Evolutionary conservation across 164 flowering plant genomes (phyloP).

Genomic region (Buxus sempervirens): DNA sequence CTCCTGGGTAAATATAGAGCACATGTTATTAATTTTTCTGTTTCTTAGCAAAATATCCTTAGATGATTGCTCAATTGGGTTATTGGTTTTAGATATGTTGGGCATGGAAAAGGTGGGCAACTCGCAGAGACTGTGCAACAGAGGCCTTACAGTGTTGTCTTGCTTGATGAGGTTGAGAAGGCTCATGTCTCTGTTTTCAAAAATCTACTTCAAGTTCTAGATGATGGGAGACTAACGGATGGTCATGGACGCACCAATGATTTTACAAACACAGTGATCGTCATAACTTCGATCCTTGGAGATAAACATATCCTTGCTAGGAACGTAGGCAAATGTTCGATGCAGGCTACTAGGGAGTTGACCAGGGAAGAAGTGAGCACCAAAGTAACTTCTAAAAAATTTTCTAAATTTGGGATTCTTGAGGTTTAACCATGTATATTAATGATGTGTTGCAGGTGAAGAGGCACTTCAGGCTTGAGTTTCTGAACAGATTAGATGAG

Average conservation of each 20-base stretch:
- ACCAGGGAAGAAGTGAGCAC: conserved; percentile 64
- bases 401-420: neutral
- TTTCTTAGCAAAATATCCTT: no score
- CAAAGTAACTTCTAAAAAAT: no score
- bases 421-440: neutral
- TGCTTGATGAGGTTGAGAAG: conserved; percentile 90
- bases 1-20: conserved; percentile 85
- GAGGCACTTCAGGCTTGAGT: conserved; percentile 75
- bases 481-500: conserved; percentile 84
- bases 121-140: conserved; percentile 89
- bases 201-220: conserved; percentile 82
- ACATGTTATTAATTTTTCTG: neutral
- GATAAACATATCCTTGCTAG: conserved; percentile 77
- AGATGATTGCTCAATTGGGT: conserved; percentile 1
- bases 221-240: conserved; percentile 92
- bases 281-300: conserved; percentile 94
- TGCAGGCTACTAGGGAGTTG: conserved; percentile 63
- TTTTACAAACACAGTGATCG: conserved; percentile 78
- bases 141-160: conserved; percentile 75
- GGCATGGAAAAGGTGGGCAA: conserved; percentile 98
- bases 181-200: conserved; percentile 81
- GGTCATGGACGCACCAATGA: conserved; percentile 93
- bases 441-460: conserved; percentile 45
- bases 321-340: conserved; percentile 56
- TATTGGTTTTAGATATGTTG: conserved; percentile 57